These are phyloP conservation scores for Tremellales sp. DNA, from an alignment of 1,284 basidiomycete species.

Conservation along the genomic window DNA sequence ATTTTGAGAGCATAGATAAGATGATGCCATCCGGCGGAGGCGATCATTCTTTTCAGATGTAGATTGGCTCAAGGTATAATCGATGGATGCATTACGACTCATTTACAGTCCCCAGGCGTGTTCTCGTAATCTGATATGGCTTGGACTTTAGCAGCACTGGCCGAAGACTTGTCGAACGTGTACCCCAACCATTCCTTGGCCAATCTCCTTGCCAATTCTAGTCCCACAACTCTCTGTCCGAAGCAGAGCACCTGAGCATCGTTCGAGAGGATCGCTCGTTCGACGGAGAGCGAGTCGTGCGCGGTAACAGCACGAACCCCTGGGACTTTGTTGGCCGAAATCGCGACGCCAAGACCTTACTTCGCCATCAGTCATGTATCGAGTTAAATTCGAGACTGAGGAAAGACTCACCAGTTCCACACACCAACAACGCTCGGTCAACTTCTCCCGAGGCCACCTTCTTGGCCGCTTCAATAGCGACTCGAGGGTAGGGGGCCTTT, in stretches of 20 bases:
- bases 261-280: slow-evolving; percentile 50
- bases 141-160: slow-evolving; percentile 49
- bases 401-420: slow-evolving; percentile 46
- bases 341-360: slow-evolving; percentile 45
- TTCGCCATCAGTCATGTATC: neutral
- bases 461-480: slow-evolving; percentile 49
- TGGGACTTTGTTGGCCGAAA: slow-evolving; percentile 48
- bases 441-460: slow-evolving; percentile 49
- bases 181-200: slow-evolving; percentile 51
- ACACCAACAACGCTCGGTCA: slow-evolving; percentile 50
- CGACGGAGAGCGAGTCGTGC: slow-evolving; percentile 51
- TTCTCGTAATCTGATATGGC: slow-evolving; percentile 45
- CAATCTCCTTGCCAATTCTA: slow-evolving; percentile 48
- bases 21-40: slow-evolving; percentile 4
- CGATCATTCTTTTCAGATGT: too few species aligned
- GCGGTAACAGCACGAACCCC: slow-evolving; percentile 49
- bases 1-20: slow-evolving; percentile 24
- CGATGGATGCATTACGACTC: too few species aligned
- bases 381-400: neutral
- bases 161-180: slow-evolving; percentile 46
- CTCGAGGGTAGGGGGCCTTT: slow-evolving; percentile 51
- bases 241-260: slow-evolving; percentile 52
- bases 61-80: too few species aligned
- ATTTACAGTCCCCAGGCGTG: neutral
- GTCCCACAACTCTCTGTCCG: slow-evolving; percentile 51